These are phyloP conservation scores for Apiotrichum gamsii DNA, from an alignment of 1,284 basidiomycete genomes.

Conservation along the genomic window DNA sequence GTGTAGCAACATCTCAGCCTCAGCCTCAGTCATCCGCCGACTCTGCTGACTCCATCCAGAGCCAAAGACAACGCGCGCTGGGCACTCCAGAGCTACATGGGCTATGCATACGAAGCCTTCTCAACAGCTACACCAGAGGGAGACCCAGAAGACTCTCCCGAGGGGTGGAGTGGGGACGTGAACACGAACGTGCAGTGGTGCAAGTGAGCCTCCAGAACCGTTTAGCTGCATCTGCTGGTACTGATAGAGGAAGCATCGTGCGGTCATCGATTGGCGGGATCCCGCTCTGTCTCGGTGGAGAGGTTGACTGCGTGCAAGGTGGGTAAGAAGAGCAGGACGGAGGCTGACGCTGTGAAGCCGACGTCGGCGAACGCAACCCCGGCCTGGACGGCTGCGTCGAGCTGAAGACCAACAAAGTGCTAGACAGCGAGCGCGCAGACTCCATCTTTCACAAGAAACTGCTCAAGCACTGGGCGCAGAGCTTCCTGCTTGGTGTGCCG, in stretches of 20 bases:
- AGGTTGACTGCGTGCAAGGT: slow-evolving; percentile 90
- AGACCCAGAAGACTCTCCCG: slow-evolving; percentile 44
- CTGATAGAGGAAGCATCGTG: slow-evolving; percentile 55
- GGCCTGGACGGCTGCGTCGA: slow-evolving; percentile 61
- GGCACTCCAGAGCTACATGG: slow-evolving; percentile 42
- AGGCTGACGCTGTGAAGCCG: slow-evolving; percentile 10
- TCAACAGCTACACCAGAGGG: slow-evolving; percentile 24
- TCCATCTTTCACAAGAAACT: slow-evolving; percentile 83
- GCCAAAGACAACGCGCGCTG: slow-evolving; percentile 24
- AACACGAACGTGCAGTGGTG: slow-evolving; percentile 87
- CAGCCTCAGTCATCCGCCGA: not conserved
- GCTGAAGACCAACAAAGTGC: slow-evolving; percentile 82
- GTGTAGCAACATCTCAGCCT: not conserved
- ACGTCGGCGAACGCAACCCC: slow-evolving; percentile 26
- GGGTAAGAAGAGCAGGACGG: slow-evolving; percentile 12
- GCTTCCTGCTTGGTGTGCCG: slow-evolving; percentile 83
- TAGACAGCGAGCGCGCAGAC: slow-evolving; percentile 64
- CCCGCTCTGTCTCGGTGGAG: slow-evolving; percentile 83
- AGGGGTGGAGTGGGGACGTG: slow-evolving; percentile 76
- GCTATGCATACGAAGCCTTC: slow-evolving; percentile 43
- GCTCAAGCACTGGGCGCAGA: slow-evolving; percentile 93
- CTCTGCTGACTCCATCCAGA: slow-evolving; percentile 1
- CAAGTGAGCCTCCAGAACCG: slow-evolving; percentile 42
- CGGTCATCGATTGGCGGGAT: slow-evolving; percentile 77
- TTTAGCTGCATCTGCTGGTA: not conserved